A percentile compares a stretch with the other conserved stretches of the same genome.
These are phyloP conservation scores for Coffea humblotiana DNA, from an alignment of 305 asterid genomes.

Conservation along the genomic window DNA sequence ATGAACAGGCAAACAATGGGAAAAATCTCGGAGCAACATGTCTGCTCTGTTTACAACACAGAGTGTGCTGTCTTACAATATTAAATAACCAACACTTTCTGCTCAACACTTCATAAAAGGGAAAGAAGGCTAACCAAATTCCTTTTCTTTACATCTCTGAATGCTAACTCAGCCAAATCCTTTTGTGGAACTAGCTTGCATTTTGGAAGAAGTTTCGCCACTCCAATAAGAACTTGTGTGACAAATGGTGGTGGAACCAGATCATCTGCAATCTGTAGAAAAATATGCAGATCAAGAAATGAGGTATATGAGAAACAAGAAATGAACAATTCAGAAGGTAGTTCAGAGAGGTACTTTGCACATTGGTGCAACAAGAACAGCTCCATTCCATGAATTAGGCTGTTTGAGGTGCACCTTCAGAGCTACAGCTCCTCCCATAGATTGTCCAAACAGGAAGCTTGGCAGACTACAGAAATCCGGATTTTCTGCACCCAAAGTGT, in stretches of 20 bases:
- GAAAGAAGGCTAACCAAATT: slow-evolving; percentile 41
- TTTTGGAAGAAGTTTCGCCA: slow-evolving; percentile 80
- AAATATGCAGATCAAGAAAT: slow-evolving; percentile 20
- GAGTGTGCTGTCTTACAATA: not conserved
- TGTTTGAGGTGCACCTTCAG: slow-evolving; percentile 86
- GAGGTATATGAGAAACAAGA: slow-evolving; percentile 6
- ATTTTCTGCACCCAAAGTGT: slow-evolving; percentile 51
- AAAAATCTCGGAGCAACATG: not conserved
- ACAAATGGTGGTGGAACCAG: slow-evolving; percentile 73
- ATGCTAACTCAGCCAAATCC: slow-evolving; percentile 77
- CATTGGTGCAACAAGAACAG: slow-evolving; percentile 95
- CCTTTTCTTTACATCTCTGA: slow-evolving; percentile 66
- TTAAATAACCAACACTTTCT: not conserved
- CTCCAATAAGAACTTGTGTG: slow-evolving; percentile 59
- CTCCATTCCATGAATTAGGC: slow-evolving; percentile 79
- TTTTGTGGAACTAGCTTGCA: slow-evolving; percentile 77
- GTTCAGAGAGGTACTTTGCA: slow-evolving; percentile 69
- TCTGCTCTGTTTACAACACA: not conserved
- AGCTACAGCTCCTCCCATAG: slow-evolving; percentile 95
- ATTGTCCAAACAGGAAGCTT: slow-evolving; percentile 80
- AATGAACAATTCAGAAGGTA: slow-evolving; percentile 3
- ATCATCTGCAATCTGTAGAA: slow-evolving; percentile 78
- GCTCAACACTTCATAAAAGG: not conserved
- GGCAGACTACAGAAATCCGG: slow-evolving; percentile 51
- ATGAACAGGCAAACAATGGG: not conserved